phyloP scores from a whole-genome alignment of 2,329 filamentous ascomycete genomes.

The Trichoderma cornu-damae region DNA sequence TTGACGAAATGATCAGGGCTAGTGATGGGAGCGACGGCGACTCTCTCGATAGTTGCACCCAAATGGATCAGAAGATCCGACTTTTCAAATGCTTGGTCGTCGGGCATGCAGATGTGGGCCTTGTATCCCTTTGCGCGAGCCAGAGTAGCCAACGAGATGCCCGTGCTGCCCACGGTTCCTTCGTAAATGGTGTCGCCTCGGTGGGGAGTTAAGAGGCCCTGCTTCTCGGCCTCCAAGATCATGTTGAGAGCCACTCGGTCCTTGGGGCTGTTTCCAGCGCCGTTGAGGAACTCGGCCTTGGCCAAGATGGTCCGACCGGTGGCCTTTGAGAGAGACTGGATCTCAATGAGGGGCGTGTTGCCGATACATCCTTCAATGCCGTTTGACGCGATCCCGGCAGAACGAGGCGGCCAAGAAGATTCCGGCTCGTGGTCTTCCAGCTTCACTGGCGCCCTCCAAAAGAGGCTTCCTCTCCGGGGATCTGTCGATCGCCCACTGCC shows the following conservation, averaged over 20 bases:
- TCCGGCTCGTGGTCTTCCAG: constrained; percentile 51
- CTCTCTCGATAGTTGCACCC: constrained; percentile 86
- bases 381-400: constrained; percentile 48
- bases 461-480: constrained; percentile 39
- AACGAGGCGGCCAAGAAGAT: constrained; percentile 18
- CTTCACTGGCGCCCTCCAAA: constrained; percentile 44
- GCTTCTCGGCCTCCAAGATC: constrained; percentile 74
- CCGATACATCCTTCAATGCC: constrained; percentile 92
- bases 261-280: constrained; percentile 88
- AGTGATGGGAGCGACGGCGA: constrained; percentile 88
- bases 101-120: constrained; percentile 95
- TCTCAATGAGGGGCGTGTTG: constrained; percentile 81
- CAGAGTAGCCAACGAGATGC: constrained; percentile 87
- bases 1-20: constrained; percentile 93
- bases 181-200: constrained; percentile 95
- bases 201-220: constrained; percentile 68
- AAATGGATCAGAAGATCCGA: constrained; percentile 82
- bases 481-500: background rate
- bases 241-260: constrained; percentile 90
- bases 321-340: constrained; percentile 77
- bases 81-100: constrained; percentile 85
- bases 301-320: constrained; percentile 87
- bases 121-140: constrained; percentile 84
- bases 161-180: constrained; percentile 92
- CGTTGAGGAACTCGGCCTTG: constrained; percentile 96